Evolutionary conservation across 2,329 filamentous ascomycete genomes (phyloP), one percentile per base, ranked within the genome.

Genomic region (Onygenales sp.): DNA sequence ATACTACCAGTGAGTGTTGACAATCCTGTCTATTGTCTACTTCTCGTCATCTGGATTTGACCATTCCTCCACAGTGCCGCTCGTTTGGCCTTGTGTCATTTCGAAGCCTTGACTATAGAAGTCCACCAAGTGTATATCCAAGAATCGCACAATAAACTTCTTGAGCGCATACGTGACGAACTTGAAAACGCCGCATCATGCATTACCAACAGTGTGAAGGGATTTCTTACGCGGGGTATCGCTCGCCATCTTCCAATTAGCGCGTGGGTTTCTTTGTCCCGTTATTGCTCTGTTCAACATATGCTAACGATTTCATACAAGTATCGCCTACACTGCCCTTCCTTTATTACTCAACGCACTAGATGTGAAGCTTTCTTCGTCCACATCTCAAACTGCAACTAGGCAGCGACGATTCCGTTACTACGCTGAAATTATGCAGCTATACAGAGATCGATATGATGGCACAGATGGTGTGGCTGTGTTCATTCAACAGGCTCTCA

Each of bases 191-290:
- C 74, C 2, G 70, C 74, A 8, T 68, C 66, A 4, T 71, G 73
- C 0, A 67, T 76, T 5, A 77, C 73, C 0, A 67, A 71, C 52
- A 74, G 73, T 13, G 66, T 78, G 42, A 75, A 76, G 39, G 72
- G 76, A 52, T 69, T 79, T 4, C 70, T 75, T 4, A 66, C 72
- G 8, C 67, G 73, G n/a, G 69, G 69, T 1, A 66, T 76, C 2
- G 72, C 69, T 7, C 69, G 74, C 4, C 76, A 70, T 65, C 61
- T 78, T 0, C 76, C 76, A 3, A 72, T 78, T 9, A 76, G 72
- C 55, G 74, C 75, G 72, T 75, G 60, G 60, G 72, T 69, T 7
- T 27, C 36, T 5, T 17, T 33, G 3, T 10, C 7, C 55, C 6
- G 14, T 14, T 3, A 2, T 43, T 52, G 13, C 13, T n/a, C n/a